Evolutionary conservation across 495 filamentous ascomycete species (phyloP).

Genomic region (Penicillium odoratum): DNA sequence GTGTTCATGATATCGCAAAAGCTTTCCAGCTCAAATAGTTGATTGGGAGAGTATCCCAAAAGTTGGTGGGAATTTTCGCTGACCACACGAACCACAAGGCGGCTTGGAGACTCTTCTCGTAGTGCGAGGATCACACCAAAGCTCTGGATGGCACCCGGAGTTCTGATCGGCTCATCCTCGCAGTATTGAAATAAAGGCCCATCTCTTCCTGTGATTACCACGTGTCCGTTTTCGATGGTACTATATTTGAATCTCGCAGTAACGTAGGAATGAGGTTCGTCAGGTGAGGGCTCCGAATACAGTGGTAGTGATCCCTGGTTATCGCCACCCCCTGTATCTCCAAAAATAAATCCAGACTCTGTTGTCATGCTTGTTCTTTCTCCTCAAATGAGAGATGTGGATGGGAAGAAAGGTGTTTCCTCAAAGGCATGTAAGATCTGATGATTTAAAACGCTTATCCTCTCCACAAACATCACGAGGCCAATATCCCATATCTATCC

Average conservation of each 20-base stretch:
- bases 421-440: too few species aligned
- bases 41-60: slow-evolving; percentile 76
- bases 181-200: slow-evolving; percentile 68
- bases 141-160: slow-evolving; percentile 81
- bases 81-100: slow-evolving; percentile 69
- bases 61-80: slow-evolving; percentile 83
- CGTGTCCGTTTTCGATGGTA: slow-evolving; percentile 76
- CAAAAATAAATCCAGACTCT: too few species aligned
- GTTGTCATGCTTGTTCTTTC: too few species aligned
- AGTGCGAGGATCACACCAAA: slow-evolving; percentile 80
- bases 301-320: not conserved
- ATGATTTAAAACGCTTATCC: too few species aligned
- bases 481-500: too few species aligned
- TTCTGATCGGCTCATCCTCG: slow-evolving; percentile 93
- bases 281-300: slow-evolving; percentile 4
- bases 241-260: slow-evolving; percentile 80
- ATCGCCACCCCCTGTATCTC: too few species aligned
- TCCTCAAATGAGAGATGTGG: too few species aligned
- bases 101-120: slow-evolving; percentile 65
- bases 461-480: too few species aligned
- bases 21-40: slow-evolving; percentile 70
- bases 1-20: slow-evolving; percentile 80
- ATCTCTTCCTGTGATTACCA: slow-evolving; percentile 78
- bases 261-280: slow-evolving; percentile 43
- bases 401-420: too few species aligned